Base-by-base conservation (phyloP, 2,329 filamentous ascomycete species). In the Penicillium sp. region DNA sequence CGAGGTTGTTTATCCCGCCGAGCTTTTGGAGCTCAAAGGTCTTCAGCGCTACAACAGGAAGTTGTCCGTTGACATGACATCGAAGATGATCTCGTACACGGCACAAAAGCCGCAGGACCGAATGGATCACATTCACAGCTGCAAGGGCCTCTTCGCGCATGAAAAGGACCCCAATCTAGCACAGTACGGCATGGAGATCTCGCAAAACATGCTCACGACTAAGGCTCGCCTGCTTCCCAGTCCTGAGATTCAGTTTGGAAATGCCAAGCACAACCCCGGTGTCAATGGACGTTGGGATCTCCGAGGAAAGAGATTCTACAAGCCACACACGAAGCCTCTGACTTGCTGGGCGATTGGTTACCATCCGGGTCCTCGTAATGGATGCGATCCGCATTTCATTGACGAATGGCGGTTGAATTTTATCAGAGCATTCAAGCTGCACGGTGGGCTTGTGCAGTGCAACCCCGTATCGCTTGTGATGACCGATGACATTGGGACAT, bases 51-150 rank as follows among this genome's bases (percentile, higher is more conserved):
- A 85, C 67, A 78, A 77, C 3, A 82, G 76, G 71, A 88, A 88
- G 74, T 72, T 88, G 49, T 82, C 82, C 53, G 84, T 87, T 56
- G 69, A 70, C 0, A 82, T 96, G 78, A 97, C 94, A 0, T 80
- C 88, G 0, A 78, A 84, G 5, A 99, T 99, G 95, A 97, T 99
- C 79, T 94, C 90, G 75, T 92, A 94, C 69, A 93, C 94, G 0
- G 94, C 96, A 4, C 91, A 90, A 5, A 84, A 88, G 1, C 95
- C 95, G 0, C 73, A 74, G 0, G 73, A 87, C 34, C 90, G 95
- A n/a, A 84, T 86, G 65, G 67, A 73, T 0, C 86, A 90, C 20
- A 92, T 98, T 66, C 78, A 87, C 51, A 73, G 84, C 3, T 90
- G 90, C 15, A 84, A 96, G 8, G 71, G 78, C 0, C 84, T 89